Base-by-base conservation (phyloP, 306 rosid genomes). In the Macrotyloma uniflorum region DNA sequence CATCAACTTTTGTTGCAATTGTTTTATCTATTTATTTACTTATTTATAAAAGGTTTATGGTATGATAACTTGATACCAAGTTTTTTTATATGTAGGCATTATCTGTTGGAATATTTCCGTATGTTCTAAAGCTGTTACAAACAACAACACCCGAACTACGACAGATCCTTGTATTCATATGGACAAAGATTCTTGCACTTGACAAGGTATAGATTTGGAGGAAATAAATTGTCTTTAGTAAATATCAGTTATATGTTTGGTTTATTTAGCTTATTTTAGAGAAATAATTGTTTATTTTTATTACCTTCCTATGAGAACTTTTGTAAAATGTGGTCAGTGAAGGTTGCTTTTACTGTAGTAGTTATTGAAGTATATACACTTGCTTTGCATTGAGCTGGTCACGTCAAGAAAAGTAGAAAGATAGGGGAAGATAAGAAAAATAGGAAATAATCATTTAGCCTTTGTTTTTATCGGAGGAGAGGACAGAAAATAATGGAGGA, bases 111-210 rank as follows among this genome's bases (percentile, higher is more conserved):
- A 96, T 96, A 82, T 96, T 96, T 86, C 99, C 99, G 5, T 96
- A 96, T 73, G 99, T 96, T 80, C 84, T 96, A 80, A 96, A 96
- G 87, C 88, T 96, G 73, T 84, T 96, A 83, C 98, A 91, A 91
- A 93, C 98, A 23, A 96, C 97, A 38, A 96, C 97, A 68, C 91
- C 98, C 22, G 99, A 96, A 78, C 88, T 96, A 72, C 90, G 98
- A 6, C 97, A 93, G 72, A 93, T 96, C 86, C 98, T 96, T 79
- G 99, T 96, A 53, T 96, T 96, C 83, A 96, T 96, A 50, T 96
- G 99, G 99, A 91, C 99, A 12, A 96, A 96, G 83, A 91, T 96
- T 87, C 91, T 96, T 76, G 99, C 99, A 47, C 98, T 93, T 76
- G 99, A 96, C 76, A 96, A 96, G 98, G 99, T 96, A n/a, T n/a